A percentile compares a stretch with the other conserved stretches of the same genome.
Conservation (phyloP, 257 asterid genomes). For the Fraxinus quadrangulata region DNA sequence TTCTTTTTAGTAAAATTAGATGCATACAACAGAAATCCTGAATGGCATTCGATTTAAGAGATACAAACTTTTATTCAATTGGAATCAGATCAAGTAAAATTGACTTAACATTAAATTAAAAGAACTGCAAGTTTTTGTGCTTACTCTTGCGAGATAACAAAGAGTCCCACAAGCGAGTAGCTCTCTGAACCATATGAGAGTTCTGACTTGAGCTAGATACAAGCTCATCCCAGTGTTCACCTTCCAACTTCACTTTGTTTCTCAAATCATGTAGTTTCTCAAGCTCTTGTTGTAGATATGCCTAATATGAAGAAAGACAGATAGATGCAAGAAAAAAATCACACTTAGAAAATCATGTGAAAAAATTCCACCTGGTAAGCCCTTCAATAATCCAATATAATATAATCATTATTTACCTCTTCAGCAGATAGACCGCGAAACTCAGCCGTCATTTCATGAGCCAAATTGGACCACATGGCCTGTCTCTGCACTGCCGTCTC, state of each 20-base stretch:
- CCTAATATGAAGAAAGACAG: constrained; percentile 52
- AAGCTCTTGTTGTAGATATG: constrained; percentile 97
- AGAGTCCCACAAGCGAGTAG: constrained; percentile 97
- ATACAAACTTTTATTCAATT: constrained; percentile 16
- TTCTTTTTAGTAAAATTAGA: constrained; percentile 1
- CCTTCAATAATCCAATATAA: constrained; percentile 12
- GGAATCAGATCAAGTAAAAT: constrained; percentile 2
- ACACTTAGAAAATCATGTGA: constrained; percentile 16
- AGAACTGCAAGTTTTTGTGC: constrained; percentile 32
- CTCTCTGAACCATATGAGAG: constrained; percentile 97
- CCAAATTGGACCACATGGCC: constrained; percentile 95
- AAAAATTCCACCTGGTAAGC: neutral
- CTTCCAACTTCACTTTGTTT: constrained; percentile 94
- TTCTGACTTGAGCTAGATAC: constrained; percentile 98
- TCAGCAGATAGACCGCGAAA: constrained; percentile 97
- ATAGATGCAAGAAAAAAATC: constrained; percentile 18
- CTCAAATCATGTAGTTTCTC: constrained; percentile 91
- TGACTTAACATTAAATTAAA: constrained; percentile 7
- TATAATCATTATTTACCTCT: constrained; percentile 57
- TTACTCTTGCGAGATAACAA: constrained; percentile 92
- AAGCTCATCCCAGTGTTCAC: constrained; percentile 98
- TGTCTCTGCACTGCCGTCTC: constrained; percentile 95
- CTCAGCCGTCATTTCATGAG: constrained; percentile 99
- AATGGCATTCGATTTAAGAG: constrained; percentile 1
- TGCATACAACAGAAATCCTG: constrained; percentile 3